A percentile compares a stretch with the other conserved stretches of the same genome.
Conservation (phyloP, 1,284 basidiomycete species). For the Cronartium quercuum region DNA sequence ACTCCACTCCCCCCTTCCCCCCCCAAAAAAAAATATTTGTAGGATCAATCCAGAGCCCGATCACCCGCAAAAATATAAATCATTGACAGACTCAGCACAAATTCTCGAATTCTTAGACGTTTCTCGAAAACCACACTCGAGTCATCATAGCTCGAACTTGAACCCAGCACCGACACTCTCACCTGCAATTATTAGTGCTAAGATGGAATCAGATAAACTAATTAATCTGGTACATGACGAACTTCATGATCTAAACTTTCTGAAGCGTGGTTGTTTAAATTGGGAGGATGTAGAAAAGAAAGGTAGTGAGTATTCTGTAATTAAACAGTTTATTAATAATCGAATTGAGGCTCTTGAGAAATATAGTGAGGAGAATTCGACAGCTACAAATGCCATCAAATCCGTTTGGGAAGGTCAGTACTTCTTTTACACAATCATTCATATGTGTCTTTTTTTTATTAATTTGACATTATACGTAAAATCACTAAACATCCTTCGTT, state of each 20-base stretch:
- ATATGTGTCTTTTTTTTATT: not conserved
- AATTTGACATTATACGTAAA: no score
- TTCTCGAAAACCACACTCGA: not conserved
- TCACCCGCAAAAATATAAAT: not conserved
- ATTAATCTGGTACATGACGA: not conserved
- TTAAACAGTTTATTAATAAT: not conserved
- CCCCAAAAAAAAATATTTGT: no score
- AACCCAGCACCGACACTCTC: not conserved
- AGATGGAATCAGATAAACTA: not conserved
- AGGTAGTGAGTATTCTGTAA: not conserved
- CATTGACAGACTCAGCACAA: not conserved
- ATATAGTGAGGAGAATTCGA: not conserved
- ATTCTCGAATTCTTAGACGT: not conserved
- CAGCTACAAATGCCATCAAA: not conserved
- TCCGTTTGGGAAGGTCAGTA: not conserved
- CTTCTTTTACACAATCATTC: not conserved
- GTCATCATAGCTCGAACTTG: not conserved
- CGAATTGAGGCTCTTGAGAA: not conserved
- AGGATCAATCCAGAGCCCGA: not conserved
- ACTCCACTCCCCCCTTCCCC: no score
- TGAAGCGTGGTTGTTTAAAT: not conserved
- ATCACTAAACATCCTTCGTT: no score
- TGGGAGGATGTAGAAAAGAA: not conserved
- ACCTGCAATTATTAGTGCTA: not conserved
- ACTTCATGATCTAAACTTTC: not conserved